Evolutionary conservation across 1,139 yeast genomes (phyloP), one percentile per base, ranked within the genome.

Genomic region (Kodamaea ohmeri): DNA sequence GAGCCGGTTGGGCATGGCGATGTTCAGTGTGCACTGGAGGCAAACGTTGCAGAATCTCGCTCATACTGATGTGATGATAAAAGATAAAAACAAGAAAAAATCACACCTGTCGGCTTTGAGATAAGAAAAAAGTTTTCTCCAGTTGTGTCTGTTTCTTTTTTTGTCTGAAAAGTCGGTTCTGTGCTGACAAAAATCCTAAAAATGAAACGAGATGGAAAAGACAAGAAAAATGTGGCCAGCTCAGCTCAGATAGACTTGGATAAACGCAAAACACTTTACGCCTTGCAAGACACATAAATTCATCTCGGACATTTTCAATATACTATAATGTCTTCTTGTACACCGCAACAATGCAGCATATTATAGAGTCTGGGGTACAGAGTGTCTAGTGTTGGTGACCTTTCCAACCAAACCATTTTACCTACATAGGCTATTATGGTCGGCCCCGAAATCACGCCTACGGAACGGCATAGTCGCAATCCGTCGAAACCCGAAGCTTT

Each of bases 31-130:
- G 53, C 25, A 54, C 55, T 16, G 52, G 48, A 20, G 59, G 60
- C 38, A 56, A 52, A 39, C 61, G 49, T 20, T 50, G 55, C 38
- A 61, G 63, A 36, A 61, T 62, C 48, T 61, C 67, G 48, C 66
- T 61, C 67, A 63, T 63, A 14, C 16, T 37, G n/a, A 12, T n/a
- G 33, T 19, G 22, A 16, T 27, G 25, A 24, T 27, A 32, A 36
- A 37, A 27, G 36, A 36, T 28, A 32, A 25, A 26, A 31, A 27
- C n/a, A 13, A 19, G 15, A 31, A 21, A 19, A 20, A 31, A 16
- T 17, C 13, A 28, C 21, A 8, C 18, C 32, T n/a, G 12, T 31
- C n/a, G 22, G 25, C 33, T 30, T 18, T 6, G 34, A 31, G 34
- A 31, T 31, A 31, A 31, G 34, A 30, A 25, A 25, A 36, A 36